Conservation (phyloP, 768 basidiomycete genomes). For the Suillus sp. region DNA sequence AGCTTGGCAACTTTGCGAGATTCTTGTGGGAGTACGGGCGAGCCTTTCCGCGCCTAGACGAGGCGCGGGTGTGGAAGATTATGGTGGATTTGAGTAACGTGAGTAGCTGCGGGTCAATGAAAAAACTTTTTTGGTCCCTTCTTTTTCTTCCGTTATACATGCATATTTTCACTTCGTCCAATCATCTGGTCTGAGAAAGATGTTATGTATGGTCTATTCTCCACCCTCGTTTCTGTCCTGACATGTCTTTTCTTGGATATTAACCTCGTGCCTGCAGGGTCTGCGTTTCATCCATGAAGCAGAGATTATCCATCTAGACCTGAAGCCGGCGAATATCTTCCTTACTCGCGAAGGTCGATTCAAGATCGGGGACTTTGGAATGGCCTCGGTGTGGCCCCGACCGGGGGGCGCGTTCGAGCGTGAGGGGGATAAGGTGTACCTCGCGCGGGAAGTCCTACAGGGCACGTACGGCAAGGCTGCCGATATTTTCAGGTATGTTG, state of each 20-base stretch:
- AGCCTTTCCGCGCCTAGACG: constrained; percentile 81
- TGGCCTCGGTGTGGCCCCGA: constrained; percentile 94
- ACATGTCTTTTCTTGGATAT: constrained; percentile 29
- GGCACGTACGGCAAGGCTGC: constrained; percentile 92
- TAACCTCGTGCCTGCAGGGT: constrained; percentile 50
- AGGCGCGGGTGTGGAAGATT: constrained; percentile 95
- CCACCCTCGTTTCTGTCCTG: constrained; percentile 1
- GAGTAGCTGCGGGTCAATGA: constrained; percentile 36
- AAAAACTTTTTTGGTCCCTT: constrained; percentile 11
- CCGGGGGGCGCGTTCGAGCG: constrained; percentile 71
- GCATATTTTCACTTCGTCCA: background rate
- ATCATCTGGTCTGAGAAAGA: background rate
- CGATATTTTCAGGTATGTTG: constrained; percentile 91
- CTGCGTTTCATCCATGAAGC: constrained; percentile 87
- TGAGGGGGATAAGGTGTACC: constrained; percentile 96
- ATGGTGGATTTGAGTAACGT: constrained; percentile 87
- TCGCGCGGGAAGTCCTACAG: constrained; percentile 94
- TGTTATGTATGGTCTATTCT: background rate
- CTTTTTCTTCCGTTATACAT: constrained; percentile 9
- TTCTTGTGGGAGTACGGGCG: constrained; percentile 94
- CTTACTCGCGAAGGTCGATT: constrained; percentile 84
- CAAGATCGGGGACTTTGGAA: constrained; percentile 98
- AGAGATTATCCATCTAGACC: constrained; percentile 90
- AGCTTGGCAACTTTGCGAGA: constrained; percentile 85
- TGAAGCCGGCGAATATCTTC: constrained; percentile 98